phyloP scores from a whole-genome alignment of 31 red algal species.

The Asparagopsis taxiformis region DNA sequence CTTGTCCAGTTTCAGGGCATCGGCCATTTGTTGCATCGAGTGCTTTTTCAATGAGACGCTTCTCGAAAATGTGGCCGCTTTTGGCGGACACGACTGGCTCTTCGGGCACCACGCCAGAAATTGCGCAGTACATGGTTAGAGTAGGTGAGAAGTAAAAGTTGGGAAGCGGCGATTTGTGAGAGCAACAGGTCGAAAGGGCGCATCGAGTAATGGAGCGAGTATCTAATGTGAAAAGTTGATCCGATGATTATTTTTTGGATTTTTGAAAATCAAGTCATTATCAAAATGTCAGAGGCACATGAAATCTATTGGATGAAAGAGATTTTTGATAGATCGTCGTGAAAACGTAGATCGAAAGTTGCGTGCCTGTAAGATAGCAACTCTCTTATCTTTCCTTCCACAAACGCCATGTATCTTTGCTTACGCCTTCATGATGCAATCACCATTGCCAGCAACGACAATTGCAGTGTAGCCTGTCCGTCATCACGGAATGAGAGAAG shows the following conservation, averaged over 20 bases:
- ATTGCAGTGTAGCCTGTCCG: no score
- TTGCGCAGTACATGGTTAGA: slow-evolving; percentile 53
- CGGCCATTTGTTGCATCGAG: slow-evolving; percentile 44
- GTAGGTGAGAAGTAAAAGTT: not conserved
- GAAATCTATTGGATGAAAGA: not conserved
- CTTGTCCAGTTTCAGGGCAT: slow-evolving; percentile 71
- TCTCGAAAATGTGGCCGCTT: slow-evolving; percentile 85
- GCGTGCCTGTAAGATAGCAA: no score
- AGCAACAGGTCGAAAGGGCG: not conserved
- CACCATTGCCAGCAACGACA: no score
- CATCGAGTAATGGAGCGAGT: no score
- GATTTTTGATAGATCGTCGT: not conserved
- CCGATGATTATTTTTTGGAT: no score
- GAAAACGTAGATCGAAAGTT: not conserved
- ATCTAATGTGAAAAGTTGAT: no score
- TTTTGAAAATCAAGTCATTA: no score
- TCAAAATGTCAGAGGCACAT: no score
- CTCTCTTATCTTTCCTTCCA: no score
- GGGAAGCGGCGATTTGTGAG: not conserved
- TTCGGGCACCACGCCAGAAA: slow-evolving; percentile 74
- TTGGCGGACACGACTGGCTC: slow-evolving; percentile 77
- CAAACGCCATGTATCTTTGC: no score
- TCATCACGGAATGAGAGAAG: slow-evolving; percentile 2
- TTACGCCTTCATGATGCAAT: no score
- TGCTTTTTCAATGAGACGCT: slow-evolving; percentile 68